Conservation (phyloP, 1,284 basidiomycete genomes). For the Rhodotorula sp. region DNA sequence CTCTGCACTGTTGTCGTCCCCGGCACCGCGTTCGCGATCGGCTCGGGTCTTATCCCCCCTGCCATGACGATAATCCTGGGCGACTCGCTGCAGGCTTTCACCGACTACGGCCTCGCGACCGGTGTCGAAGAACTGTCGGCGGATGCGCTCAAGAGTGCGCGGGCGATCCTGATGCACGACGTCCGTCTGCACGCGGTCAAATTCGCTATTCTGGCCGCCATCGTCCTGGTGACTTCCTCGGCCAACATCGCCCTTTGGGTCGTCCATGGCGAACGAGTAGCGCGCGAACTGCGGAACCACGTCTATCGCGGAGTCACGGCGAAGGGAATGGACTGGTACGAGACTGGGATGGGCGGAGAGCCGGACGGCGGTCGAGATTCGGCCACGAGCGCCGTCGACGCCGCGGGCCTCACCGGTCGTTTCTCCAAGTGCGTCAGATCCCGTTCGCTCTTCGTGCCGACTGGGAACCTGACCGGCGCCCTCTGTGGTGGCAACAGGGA, state of each 20-base stretch:
- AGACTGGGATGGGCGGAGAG: conserved; percentile 69
- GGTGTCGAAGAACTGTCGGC: conserved; percentile 50
- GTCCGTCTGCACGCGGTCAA: conserved; percentile 65
- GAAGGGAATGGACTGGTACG: conserved; percentile 84
- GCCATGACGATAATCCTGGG: conserved; percentile 92
- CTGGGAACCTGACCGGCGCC: background rate
- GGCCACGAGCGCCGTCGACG: conserved; percentile 60
- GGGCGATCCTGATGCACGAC: conserved; percentile 55
- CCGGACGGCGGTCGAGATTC: conserved; percentile 53
- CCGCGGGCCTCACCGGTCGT: conserved; percentile 90
- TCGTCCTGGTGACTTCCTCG: conserved; percentile 54
- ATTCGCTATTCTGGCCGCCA: conserved; percentile 68
- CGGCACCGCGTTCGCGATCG: conserved; percentile 65
- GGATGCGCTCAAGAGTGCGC: conserved; percentile 52
- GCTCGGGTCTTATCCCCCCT: conserved; percentile 75
- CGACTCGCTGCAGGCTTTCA: conserved; percentile 76
- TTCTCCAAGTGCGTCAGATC: conserved; percentile 69
- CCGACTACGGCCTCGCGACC: conserved; percentile 53
- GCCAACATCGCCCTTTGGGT: conserved; percentile 76
- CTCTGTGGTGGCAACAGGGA: conserved; percentile 59
- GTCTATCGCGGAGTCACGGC: conserved; percentile 69
- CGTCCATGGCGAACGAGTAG: conserved; percentile 77
- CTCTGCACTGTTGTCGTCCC: conserved; percentile 59
- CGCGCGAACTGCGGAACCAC: conserved; percentile 63
- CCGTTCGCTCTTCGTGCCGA: background rate